Base-by-base conservation (phyloP, 2,329 filamentous ascomycete species). In the Zasmidium cellare region DNA sequence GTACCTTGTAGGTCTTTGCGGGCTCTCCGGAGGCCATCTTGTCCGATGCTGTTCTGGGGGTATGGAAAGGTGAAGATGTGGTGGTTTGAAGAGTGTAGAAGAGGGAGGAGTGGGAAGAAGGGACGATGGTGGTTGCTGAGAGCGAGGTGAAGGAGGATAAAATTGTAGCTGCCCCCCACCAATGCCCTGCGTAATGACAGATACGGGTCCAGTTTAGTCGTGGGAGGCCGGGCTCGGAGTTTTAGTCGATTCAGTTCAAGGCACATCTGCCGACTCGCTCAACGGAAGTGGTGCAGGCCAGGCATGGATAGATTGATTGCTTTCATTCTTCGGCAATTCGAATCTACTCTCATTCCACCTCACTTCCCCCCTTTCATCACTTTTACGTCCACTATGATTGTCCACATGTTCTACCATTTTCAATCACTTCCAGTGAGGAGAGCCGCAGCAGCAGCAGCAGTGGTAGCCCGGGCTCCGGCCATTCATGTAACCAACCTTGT, bases 1-100 rank as follows among this genome's bases (percentile, higher is more conserved):
- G n/a, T 53, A 65, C 63, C 90, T 97, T 96, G 89, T 91, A 96
- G 81, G 90, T 93, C 80, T 88, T 82, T 76, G 92, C 92, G 81
- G 92, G 92, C 74, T 90, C 90, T 84, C 73, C 35, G 35, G 35
- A 41, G 20, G 46, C 77, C 84, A 86, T 86, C 63, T 65, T 82
- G 74, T 66, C 65, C 72, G 71, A 60, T 58, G 45, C 9, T 55
- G 31, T 49, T 51, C 49, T 52, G 50, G 55, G 49, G 41, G 52
- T 54, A 55, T 60, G 38, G 24, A 35, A 51, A 55, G 55, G 55
- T 58, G 56, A 53, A 57, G 56, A 53, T 55, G 54, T 51, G 63
- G 60, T 58, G 57, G 44, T 48, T 44, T 19, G 45, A 46, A 12
- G 11, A 41, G 28, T 35, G 24, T 41, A 38, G 53, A 57, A 57